These are phyloP conservation scores for Didymellaceae sp. DNA, from an alignment of 2,329 filamentous ascomycete genomes.

Conservation along the genomic window DNA sequence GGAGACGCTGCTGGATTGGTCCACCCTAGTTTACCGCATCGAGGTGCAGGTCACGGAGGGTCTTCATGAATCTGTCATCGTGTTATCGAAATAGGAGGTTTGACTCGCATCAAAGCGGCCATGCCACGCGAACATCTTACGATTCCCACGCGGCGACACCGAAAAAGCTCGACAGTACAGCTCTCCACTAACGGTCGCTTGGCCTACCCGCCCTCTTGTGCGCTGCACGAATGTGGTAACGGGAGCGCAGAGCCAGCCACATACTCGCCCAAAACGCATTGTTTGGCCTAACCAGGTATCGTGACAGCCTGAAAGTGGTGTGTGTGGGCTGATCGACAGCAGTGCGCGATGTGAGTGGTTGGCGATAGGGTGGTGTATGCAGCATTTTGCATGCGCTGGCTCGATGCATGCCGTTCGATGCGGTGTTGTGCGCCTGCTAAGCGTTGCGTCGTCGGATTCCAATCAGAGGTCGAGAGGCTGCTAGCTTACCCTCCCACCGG, in stretches of 20 bases:
- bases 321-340: slow-evolving; percentile 8
- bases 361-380: slow-evolving; percentile 3
- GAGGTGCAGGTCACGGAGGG: neutral
- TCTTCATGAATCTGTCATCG: slow-evolving; percentile 1
- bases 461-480: neutral
- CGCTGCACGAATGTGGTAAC: slow-evolving; percentile 1
- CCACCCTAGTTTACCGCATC: neutral
- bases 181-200: slow-evolving; percentile 18
- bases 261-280: slow-evolving; percentile 10
- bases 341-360: slow-evolving; percentile 1
- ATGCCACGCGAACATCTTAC: slow-evolving; percentile 10
- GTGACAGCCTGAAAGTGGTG: neutral
- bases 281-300: neutral
- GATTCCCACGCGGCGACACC: slow-evolving; percentile 11
- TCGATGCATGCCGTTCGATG: slow-evolving; percentile 8
- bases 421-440: neutral
- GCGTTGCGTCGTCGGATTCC: slow-evolving; percentile 1
- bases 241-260: slow-evolving; percentile 1
- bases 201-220: neutral
- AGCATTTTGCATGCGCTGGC: slow-evolving; percentile 8
- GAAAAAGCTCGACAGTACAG: slow-evolving; percentile 1
- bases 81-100: slow-evolving; percentile 2
- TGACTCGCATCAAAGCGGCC: slow-evolving; percentile 1
- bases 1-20: neutral
- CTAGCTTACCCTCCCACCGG: slow-evolving; percentile 16